Conservation (phyloP, 2,329 filamentous ascomycete species). For the Periglandula ipomoeae region DNA sequence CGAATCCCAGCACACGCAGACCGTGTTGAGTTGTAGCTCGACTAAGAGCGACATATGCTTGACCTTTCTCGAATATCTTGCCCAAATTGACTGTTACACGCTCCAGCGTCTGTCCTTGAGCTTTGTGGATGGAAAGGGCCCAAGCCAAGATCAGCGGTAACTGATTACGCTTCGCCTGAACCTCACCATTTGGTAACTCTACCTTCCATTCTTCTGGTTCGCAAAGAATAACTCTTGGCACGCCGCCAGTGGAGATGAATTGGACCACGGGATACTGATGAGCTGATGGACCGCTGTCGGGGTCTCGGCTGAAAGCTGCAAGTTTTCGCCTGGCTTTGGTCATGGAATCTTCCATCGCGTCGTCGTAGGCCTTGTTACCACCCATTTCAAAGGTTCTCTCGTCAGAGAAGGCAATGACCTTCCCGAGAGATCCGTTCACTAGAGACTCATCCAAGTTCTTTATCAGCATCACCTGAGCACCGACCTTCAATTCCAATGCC, state of each 20-base stretch:
- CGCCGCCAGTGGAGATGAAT: conserved; percentile 71
- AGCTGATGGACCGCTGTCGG: conserved; percentile 35
- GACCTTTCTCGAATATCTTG: conserved; percentile 90
- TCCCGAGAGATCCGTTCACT: conserved; percentile 90
- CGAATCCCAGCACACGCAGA: conserved; percentile 80
- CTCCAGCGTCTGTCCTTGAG: conserved; percentile 88
- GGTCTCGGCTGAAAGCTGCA: conserved; percentile 35
- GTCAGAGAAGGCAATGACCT: conserved; percentile 47
- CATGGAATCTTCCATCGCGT: conserved; percentile 29
- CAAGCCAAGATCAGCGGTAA: conserved; percentile 88
- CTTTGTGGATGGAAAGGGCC: conserved; percentile 97
- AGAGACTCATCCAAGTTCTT: conserved; percentile 94
- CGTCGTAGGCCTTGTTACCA: conserved; percentile 34
- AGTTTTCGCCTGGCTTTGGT: conserved; percentile 48
- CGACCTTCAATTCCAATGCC: conserved; percentile 71
- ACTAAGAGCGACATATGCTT: conserved; percentile 93
- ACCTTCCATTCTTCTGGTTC: conserved; percentile 91
- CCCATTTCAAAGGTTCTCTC: conserved; percentile 29
- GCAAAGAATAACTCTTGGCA: conserved; percentile 56
- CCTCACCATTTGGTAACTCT: conserved; percentile 88
- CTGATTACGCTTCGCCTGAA: conserved; percentile 78
- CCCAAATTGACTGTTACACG: conserved; percentile 91
- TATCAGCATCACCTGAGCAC: conserved; percentile 98
- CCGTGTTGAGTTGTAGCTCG: conserved; percentile 83
- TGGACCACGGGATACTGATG: conserved; percentile 73